Evolutionary conservation across 345 rosid species (phyloP).

Genomic region (Mercurialis annua): DNA sequence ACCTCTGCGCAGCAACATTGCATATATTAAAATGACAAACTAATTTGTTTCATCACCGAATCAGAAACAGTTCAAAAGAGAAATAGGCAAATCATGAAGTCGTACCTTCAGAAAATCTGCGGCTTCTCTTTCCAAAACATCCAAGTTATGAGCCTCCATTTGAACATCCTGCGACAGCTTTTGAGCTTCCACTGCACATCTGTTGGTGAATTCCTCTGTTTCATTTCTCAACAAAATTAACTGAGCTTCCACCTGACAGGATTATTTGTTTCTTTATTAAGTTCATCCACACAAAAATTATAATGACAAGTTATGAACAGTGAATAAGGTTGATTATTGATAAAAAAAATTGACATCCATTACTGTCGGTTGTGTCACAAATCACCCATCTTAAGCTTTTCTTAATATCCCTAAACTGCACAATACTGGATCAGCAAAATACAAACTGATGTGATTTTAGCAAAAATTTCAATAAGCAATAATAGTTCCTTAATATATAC

Average conservation of each 20-base stretch:
- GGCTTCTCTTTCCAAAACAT: slow-evolving; percentile 66
- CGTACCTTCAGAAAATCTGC: slow-evolving; percentile 58
- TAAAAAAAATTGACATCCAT: too few species aligned
- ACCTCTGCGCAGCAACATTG: background rate
- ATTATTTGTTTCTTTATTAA: slow-evolving; percentile 6
- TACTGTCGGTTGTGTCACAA: background rate
- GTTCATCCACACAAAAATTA: background rate
- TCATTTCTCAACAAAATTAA: slow-evolving; percentile 50
- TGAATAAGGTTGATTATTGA: background rate
- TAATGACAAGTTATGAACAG: background rate
- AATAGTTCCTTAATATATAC: background rate
- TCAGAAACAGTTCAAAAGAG: background rate
- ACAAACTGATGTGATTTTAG: too few species aligned
- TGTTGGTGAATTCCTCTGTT: slow-evolving; percentile 38
- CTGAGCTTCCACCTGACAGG: slow-evolving; percentile 51
- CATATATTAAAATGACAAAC: background rate
- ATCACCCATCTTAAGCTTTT: too few species aligned
- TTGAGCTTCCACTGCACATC: slow-evolving; percentile 59
- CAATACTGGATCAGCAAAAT: too few species aligned
- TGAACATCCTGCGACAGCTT: slow-evolving; percentile 50
- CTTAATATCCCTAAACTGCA: too few species aligned
- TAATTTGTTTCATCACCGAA: background rate
- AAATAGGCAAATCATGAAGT: slow-evolving; percentile 1
- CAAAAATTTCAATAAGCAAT: background rate
- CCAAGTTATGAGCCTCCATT: slow-evolving; percentile 46